Base-by-base conservation (phyloP, 495 filamentous ascomycete genomes). In the Penicillium verhagenii region DNA sequence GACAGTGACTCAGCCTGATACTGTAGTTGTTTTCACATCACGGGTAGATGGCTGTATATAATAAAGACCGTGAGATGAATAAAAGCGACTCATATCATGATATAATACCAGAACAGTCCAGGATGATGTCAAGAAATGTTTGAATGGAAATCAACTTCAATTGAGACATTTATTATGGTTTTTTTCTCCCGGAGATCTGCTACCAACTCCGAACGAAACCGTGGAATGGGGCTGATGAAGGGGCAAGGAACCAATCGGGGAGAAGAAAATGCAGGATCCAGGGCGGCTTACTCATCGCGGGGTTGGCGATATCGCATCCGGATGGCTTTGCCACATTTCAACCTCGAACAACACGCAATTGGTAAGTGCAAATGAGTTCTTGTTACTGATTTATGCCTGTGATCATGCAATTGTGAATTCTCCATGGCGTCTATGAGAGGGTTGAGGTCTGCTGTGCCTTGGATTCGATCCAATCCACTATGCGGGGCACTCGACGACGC, bases 221-320 rank as follows among this genome's bases (percentile, higher is more conserved):
- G 39, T 37, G 43, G 37, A 56, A 45, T 46, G 46, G 23, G n/a
- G 44, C 46, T 2, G 9, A 24, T 35, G 23, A 26, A 48, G 26
- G 9, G 25, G 11, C 8, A 13, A 31, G n/a, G 2, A 57, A 31
- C 66, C 63, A 68, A 64, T 68, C 48, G 53, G 13, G 37, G 31
- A 35, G 19, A 11, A 26, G 18, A 2, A 49, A 26, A 50, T 50
- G 43, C 26, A 33, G 31, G 37, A n/a, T 16, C 23, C 43, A 42
- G 51, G 54, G 48, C 31, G 13, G 67, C 57, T 73, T 68, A 74
- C 63, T 74, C 65, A 74, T 51, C 64, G 65, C 65, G 67, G 68
- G 68, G 72, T 64, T 54, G 52, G 67, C 69, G 72, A 73, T 68
- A 73, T 75, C 72, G 70, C 70, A 60, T 54, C 38, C 50, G 46